phyloP scores from a whole-genome alignment of 129 eudicot genomes.

The Lactuca sativa region DNA sequence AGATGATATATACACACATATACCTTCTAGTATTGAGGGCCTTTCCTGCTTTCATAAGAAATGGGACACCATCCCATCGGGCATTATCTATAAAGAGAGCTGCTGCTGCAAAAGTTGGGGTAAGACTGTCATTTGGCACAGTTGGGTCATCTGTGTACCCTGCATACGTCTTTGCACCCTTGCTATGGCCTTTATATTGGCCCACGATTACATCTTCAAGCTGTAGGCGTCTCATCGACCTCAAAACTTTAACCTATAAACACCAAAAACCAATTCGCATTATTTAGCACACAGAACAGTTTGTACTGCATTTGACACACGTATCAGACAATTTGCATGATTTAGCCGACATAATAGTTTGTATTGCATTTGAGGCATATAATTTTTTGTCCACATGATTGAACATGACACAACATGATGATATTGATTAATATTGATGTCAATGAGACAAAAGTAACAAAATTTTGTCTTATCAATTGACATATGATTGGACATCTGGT shows the following conservation, averaged over 20 bases:
- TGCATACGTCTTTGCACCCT: constrained; percentile 55
- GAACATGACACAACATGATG: too few species aligned
- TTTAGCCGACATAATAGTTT: too few species aligned
- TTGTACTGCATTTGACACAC: too few species aligned
- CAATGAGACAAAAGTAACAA: too few species aligned
- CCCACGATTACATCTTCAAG: constrained; percentile 82
- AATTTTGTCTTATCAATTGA: too few species aligned
- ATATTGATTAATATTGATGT: too few species aligned
- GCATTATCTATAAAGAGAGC: constrained; percentile 91
- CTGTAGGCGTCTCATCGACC: constrained; percentile 71
- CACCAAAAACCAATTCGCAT: constrained; percentile 16
- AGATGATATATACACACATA: constrained; percentile 38
- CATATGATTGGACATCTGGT: too few species aligned
- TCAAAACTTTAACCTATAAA: constrained; percentile 80
- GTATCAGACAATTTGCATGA: too few species aligned
- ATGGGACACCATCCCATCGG: constrained; percentile 98
- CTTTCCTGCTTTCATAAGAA: constrained; percentile 96
- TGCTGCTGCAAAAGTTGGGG: constrained; percentile 98
- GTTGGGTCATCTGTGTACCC: constrained; percentile 95
- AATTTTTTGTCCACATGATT: not conserved
- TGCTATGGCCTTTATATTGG: constrained; percentile 91
- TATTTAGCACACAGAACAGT: too few species aligned
- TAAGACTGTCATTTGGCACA: constrained; percentile 68
- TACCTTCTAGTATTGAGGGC: constrained; percentile 73
- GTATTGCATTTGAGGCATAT: too few species aligned